Percentiles rank a stretch among this genome's conserved stretches.
Evolutionary conservation across 2,329 filamentous ascomycete species (phyloP).

Genomic region (Neonectria ditissima): DNA sequence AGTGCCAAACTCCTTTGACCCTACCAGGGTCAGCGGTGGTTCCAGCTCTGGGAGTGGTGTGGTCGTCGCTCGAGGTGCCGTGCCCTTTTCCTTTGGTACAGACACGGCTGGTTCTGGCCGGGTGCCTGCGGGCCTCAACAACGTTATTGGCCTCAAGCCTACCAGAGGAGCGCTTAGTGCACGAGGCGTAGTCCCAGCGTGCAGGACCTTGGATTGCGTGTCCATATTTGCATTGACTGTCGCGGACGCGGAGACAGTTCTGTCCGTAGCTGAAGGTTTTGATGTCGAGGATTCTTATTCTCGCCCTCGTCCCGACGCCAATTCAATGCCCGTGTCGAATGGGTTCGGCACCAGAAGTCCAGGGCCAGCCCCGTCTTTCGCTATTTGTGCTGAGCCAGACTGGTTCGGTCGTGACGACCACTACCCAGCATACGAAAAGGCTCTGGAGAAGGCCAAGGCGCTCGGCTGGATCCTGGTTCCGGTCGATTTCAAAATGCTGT

Average conservation of each 20-base stretch:
- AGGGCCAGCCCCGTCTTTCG: conserved; percentile 47
- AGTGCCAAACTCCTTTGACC: conserved; percentile 63
- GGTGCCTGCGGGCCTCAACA: conserved; percentile 66
- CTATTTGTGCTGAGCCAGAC: conserved; percentile 56
- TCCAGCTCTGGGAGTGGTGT: conserved; percentile 70
- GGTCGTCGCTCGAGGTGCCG: conserved; percentile 63
- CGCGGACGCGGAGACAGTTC: conserved; percentile 61
- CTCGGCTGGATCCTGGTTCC: conserved; percentile 57
- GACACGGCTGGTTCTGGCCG: conserved; percentile 68
- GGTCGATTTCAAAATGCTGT: conserved; percentile 62
- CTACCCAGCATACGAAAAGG: conserved; percentile 56
- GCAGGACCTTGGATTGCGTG: conserved; percentile 68
- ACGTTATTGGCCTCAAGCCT: conserved; percentile 63
- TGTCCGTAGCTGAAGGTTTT: conserved; percentile 60
- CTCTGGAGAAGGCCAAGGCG: conserved; percentile 51
- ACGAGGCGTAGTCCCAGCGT: conserved; percentile 65
- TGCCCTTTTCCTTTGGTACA: conserved; percentile 68
- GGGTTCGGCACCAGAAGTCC: conserved; percentile 48
- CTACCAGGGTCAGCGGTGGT: conserved; percentile 57
- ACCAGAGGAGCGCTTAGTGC: conserved; percentile 65
- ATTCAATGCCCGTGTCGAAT: neutral
- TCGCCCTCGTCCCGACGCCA: conserved; percentile 49
- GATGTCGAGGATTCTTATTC: conserved; percentile 65
- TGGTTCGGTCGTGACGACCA: conserved; percentile 52
- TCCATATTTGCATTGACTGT: conserved; percentile 64